phyloP scores from a whole-genome alignment of 2,329 filamentous ascomycete genomes.

The Alternaria hordeiaustralica region DNA sequence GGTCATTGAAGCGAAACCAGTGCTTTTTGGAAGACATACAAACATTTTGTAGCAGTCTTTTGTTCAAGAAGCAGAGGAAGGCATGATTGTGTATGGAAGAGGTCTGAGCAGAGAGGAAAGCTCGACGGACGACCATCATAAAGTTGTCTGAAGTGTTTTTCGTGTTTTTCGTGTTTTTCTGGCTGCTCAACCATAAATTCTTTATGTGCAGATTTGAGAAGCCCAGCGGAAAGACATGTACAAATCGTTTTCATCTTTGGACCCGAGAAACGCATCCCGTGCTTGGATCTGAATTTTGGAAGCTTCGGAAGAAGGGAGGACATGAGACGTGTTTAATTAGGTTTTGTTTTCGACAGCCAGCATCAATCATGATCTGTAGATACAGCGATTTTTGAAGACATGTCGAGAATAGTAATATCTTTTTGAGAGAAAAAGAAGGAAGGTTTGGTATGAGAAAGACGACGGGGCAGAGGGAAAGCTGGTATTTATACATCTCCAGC shows the following conservation, averaged over 20 bases:
- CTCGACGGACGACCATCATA: background rate
- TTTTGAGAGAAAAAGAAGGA: background rate
- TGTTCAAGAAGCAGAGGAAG: background rate
- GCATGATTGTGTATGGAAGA: background rate
- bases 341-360: background rate
- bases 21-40: background rate
- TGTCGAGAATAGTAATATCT: no score
- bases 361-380: background rate
- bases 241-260: no score
- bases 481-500: background rate
- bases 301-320: background rate
- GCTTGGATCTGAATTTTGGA: background rate
- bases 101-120: background rate
- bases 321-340: no score
- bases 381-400: no score
- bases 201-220: background rate
- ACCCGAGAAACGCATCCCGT: no score
- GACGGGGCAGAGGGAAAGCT: background rate
- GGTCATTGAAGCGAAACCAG: background rate
- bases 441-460: background rate
- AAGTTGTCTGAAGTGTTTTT: no score
- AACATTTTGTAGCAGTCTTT: no score
- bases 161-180: background rate
- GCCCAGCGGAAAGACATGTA: background rate
- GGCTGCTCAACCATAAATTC: background rate